Conservation (phyloP, 2,329 filamentous ascomycete species). For the Epichloe elymi region DNA sequence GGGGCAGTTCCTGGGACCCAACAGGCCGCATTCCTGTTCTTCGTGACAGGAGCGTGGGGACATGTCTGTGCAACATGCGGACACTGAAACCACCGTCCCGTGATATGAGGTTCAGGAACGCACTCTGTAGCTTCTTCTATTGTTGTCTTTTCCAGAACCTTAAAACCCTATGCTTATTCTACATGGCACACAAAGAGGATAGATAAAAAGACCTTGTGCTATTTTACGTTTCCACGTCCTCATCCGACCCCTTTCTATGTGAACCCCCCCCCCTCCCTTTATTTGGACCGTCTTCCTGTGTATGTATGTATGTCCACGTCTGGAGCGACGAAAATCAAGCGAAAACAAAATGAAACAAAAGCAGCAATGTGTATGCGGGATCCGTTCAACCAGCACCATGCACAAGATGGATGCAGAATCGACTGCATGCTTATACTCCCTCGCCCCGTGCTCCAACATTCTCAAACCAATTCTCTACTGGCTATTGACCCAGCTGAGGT, state of each 20-base stretch:
- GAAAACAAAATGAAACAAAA: slow-evolving; percentile 1
- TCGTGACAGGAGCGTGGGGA: neutral
- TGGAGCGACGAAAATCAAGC: neutral
- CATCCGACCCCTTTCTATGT: neutral
- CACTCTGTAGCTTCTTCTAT: neutral
- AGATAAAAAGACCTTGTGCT: neutral
- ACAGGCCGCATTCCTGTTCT: neutral
- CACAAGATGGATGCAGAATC: neutral
- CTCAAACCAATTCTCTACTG: slow-evolving; percentile 13
- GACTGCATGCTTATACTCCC: slow-evolving; percentile 1
- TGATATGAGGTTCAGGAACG: neutral
- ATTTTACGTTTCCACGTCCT: neutral
- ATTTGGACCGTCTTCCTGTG: neutral
- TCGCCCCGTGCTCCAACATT: slow-evolving; percentile 1
- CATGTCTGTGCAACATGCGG: neutral
- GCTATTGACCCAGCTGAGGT: slow-evolving; percentile 49
- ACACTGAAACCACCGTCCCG: neutral
- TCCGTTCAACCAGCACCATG: neutral
- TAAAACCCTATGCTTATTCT: neutral
- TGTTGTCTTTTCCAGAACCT: neutral
- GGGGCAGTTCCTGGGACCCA: neutral
- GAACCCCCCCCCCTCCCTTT: neutral
- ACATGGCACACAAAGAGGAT: neutral
- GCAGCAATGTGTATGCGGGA: neutral
- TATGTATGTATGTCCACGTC: neutral